Evolutionary conservation across 2,329 filamentous ascomycete species (phyloP).

Genomic region (Chrysosporium queenslandicum): DNA sequence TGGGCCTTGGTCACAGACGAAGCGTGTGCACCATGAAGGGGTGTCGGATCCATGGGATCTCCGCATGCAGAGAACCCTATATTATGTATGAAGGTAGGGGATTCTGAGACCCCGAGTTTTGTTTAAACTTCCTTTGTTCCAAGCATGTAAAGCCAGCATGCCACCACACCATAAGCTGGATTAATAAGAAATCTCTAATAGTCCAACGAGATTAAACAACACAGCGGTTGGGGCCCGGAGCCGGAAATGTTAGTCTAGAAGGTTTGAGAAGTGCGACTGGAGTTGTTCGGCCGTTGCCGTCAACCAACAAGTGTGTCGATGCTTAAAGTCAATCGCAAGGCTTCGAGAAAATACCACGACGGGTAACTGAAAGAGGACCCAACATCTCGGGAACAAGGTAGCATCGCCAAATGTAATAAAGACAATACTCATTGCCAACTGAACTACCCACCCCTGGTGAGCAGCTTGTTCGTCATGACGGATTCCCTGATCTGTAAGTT

Average conservation of each 20-base stretch:
- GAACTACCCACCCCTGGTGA: not conserved
- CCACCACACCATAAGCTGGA: not conserved
- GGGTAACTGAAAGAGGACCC: not conserved
- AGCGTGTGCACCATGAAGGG: not conserved
- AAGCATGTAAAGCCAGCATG: not conserved
- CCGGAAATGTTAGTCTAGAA: not conserved
- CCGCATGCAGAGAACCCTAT: constrained; percentile 1
- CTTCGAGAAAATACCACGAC: constrained; percentile 6
- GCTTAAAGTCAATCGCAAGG: not conserved
- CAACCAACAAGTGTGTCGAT: not conserved
- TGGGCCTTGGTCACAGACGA: not conserved
- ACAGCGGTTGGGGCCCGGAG: not conserved
- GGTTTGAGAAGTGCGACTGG: not conserved
- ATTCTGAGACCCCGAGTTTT: not conserved
- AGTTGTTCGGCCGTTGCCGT: not conserved
- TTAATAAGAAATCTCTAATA: not conserved
- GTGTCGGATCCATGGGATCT: not conserved
- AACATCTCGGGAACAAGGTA: constrained; percentile 4
- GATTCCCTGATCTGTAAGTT: not conserved
- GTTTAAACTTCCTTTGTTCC: constrained; percentile 9
- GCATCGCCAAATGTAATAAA: not conserved
- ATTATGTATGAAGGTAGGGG: not conserved
- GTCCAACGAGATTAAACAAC: not conserved
- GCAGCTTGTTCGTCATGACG: not conserved
- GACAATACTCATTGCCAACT: not conserved